Percentiles rank a stretch among this genome's conserved stretches.
phyloP scores from a whole-genome alignment of 495 filamentous ascomycete genomes.

The Podospora pseudopauciseta region DNA sequence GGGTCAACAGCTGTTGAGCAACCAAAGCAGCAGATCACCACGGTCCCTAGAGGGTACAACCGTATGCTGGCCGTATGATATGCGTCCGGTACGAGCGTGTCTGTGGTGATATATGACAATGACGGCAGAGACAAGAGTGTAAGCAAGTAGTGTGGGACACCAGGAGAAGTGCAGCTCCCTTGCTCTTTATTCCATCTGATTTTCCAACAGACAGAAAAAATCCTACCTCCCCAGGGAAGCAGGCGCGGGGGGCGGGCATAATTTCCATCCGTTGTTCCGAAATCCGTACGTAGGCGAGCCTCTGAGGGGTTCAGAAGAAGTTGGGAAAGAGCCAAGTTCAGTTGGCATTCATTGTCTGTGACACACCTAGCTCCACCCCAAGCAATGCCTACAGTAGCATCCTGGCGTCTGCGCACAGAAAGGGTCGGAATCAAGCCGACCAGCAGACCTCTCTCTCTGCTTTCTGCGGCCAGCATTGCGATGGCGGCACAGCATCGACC shows the following conservation, averaged over 20 bases:
- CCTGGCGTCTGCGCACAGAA: background rate
- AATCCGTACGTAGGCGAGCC: background rate
- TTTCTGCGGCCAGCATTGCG: background rate
- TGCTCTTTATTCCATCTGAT: background rate
- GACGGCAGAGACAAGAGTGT: background rate
- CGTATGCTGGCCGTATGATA: conserved; percentile 3
- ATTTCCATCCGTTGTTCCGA: background rate
- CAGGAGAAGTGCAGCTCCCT: background rate
- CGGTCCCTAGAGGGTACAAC: background rate
- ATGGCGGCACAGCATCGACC: background rate
- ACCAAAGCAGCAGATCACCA: background rate
- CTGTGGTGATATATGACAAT: background rate
- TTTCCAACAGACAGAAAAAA: background rate
- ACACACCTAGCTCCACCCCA: conserved; percentile 1
- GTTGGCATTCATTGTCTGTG: background rate
- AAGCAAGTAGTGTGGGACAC: background rate
- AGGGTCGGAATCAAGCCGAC: conserved; percentile 8
- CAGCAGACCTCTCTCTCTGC: background rate
- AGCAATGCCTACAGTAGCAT: background rate
- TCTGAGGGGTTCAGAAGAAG: background rate
- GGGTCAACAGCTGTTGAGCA: conserved; percentile 8
- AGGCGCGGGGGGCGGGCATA: background rate
- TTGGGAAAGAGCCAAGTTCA: background rate
- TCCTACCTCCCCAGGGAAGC: background rate
- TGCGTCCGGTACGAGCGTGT: background rate